Evolutionary conservation across 345 rosid genomes (phyloP).

Genomic region (Clarkia xantiana): DNA sequence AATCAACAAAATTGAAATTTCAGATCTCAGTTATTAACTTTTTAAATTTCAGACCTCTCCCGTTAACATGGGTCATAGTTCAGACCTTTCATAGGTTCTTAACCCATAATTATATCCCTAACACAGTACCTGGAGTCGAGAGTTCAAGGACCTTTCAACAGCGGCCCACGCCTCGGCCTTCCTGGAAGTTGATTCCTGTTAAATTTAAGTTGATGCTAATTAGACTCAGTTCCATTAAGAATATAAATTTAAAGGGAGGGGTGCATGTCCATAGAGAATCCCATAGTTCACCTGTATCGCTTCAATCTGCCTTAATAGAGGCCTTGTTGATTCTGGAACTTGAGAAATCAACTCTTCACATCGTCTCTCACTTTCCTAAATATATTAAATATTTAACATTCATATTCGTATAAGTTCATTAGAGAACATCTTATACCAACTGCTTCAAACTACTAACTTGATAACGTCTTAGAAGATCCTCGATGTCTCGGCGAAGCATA

Average conservation of each 20-base stretch:
- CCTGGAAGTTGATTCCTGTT: conserved; percentile 75
- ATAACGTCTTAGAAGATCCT: conserved; percentile 85
- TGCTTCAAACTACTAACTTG: conserved; percentile 32
- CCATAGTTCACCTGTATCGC: conserved; percentile 67
- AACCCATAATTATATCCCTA: no score
- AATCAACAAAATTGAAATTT: no score
- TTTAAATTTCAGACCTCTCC: no score
- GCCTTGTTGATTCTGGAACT: conserved; percentile 99
- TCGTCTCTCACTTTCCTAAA: conserved; percentile 91
- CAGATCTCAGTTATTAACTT: no score
- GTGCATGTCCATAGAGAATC: not conserved
- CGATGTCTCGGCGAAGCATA: conserved; percentile 58
- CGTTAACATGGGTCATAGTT: no score
- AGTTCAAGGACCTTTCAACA: conserved; percentile 82
- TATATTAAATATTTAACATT: conserved; percentile 5
- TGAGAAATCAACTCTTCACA: conserved; percentile 95
- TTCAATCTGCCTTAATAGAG: conserved; percentile 92
- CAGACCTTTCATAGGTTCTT: no score
- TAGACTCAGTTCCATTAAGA: no score
- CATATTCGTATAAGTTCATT: not conserved
- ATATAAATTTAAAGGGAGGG: no score
- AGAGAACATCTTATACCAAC: no score
- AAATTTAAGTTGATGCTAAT: not conserved
- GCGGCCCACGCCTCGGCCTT: conserved; percentile 97
- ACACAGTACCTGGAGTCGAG: conserved; percentile 93